These are phyloP conservation scores for Eucalyptus pauciflora DNA, from an alignment of 345 rosid species.

Conservation along the genomic window DNA sequence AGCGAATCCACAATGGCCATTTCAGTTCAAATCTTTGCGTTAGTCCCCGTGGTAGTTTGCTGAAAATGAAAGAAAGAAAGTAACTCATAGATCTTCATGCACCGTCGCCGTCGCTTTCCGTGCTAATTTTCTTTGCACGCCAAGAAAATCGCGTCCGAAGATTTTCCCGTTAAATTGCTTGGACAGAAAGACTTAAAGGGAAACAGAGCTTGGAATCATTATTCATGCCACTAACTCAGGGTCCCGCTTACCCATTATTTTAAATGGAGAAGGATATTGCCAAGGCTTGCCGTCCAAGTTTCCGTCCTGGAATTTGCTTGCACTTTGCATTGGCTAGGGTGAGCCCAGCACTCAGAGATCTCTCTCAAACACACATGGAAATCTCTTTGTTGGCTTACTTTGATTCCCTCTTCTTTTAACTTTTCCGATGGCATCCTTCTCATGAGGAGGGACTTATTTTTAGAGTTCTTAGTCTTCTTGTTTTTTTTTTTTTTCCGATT, in stretches of 20 bases:
- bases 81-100: no score
- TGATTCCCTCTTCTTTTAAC: not conserved
- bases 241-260: not conserved
- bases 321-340: not conserved
- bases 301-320: not conserved
- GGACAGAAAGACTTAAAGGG: not conserved
- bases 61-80: not conserved
- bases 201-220: not conserved
- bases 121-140: not conserved
- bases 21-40: not conserved
- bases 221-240: not conserved
- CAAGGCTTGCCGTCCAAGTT: not conserved
- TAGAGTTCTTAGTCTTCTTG: not conserved
- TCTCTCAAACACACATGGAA: not conserved
- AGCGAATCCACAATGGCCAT: not conserved
- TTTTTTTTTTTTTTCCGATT: not conserved
- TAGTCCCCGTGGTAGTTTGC: not conserved
- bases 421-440: not conserved
- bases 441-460: not conserved
- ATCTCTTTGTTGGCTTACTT: not conserved
- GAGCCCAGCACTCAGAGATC: not conserved
- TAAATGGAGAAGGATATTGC: not conserved
- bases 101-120: not conserved
- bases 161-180: not conserved
- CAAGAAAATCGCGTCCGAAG: not conserved